Conservation (phyloP, 257 asterid species). For the Solanum virginianum region DNA sequence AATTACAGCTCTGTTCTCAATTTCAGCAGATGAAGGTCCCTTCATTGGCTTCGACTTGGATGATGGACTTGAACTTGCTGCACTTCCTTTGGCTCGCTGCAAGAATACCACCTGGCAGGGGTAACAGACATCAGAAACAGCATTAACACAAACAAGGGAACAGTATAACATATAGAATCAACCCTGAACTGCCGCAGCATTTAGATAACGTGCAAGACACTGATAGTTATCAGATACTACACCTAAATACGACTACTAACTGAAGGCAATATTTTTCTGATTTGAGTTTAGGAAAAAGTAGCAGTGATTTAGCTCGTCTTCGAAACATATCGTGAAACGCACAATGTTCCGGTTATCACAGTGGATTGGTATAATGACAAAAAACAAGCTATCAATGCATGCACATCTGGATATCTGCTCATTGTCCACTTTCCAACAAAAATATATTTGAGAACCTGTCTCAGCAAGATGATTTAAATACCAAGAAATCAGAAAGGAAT, state of each 20-base stretch:
- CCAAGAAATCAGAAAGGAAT: neutral
- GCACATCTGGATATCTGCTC: neutral
- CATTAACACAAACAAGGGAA: neutral
- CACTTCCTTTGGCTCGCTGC: conserved; percentile 43
- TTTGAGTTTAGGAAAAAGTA: neutral
- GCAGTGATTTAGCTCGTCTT: neutral
- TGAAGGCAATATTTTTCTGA: neutral
- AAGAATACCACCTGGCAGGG: conserved; percentile 66
- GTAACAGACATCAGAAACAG: conserved; percentile 9
- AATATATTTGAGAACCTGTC: neutral
- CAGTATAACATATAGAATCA: neutral
- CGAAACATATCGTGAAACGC: neutral
- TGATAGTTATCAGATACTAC: neutral
- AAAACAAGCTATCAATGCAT: neutral
- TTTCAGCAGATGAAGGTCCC: conserved; percentile 39
- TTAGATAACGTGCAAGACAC: neutral
- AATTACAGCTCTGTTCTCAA: conserved; percentile 45
- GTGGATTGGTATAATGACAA: neutral
- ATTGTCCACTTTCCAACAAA: neutral
- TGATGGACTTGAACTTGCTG: conserved; percentile 30
- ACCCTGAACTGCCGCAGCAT: neutral
- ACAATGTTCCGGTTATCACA: neutral
- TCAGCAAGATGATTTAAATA: neutral
- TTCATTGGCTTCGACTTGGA: conserved; percentile 41
- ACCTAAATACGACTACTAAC: neutral